A percentile compares a stretch with the other conserved stretches of the same genome.
Evolutionary conservation across 805 yeast species (phyloP).

Genomic region (Monosporozyma solicola): DNA sequence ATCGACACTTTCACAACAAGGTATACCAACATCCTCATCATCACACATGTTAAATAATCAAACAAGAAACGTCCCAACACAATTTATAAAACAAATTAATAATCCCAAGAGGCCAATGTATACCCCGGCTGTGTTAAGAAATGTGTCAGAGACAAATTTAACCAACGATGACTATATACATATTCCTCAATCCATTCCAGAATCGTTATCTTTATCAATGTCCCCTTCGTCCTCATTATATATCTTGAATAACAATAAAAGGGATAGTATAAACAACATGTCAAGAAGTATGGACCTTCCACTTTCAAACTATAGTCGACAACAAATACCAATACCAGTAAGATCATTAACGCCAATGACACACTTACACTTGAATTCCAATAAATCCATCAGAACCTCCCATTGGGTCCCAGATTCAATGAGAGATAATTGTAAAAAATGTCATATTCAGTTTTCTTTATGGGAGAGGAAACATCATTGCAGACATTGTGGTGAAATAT

Average conservation of each 20-base stretch:
- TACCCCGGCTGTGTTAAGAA: slow-evolving; percentile 78
- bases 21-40: background rate
- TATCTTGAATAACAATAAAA: background rate
- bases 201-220: background rate
- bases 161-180: slow-evolving; percentile 30
- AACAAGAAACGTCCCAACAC: slow-evolving; percentile 5
- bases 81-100: slow-evolving; percentile 53
- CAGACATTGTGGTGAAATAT: slow-evolving; percentile 75
- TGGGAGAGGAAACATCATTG: slow-evolving; percentile 80
- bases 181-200: background rate
- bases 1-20: background rate
- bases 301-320: background rate
- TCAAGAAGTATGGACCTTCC: background rate
- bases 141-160: slow-evolving; percentile 36
- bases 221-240: background rate
- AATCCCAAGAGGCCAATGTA: slow-evolving; percentile 82
- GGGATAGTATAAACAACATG: background rate
- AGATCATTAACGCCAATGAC: background rate
- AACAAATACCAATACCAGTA: background rate
- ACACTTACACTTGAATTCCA: background rate
- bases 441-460: slow-evolving; percentile 61
- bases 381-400: slow-evolving; percentile 31
- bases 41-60: background rate
- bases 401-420: slow-evolving; percentile 73
- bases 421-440: slow-evolving; percentile 55